Percentiles rank a stretch among this genome's conserved stretches.
phyloP scores from a whole-genome alignment of 208 protist genomes.

The Acanthamoeba culbertsoni region DNA sequence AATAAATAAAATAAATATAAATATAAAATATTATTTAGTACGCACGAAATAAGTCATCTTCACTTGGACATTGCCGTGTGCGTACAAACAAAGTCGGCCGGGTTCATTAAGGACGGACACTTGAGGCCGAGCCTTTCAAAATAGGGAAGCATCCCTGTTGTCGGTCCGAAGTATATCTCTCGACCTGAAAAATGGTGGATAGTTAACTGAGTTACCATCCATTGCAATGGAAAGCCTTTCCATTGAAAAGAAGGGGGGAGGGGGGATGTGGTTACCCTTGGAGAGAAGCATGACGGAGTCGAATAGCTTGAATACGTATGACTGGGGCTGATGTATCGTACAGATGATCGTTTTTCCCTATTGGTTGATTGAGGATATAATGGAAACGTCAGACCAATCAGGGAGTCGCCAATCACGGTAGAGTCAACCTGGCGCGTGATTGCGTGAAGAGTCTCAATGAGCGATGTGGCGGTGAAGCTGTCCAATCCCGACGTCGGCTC shows the following conservation, averaged over 20 bases:
- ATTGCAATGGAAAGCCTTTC: neutral
- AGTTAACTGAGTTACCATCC: no score
- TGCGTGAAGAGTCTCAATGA: constrained; percentile 85
- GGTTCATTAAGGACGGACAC: neutral
- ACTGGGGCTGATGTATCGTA: constrained; percentile 55
- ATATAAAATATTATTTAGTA: no score
- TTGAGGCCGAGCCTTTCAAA: neutral
- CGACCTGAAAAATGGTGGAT: no score
- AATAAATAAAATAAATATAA: no score
- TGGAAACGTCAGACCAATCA: no score
- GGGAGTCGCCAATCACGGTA: no score
- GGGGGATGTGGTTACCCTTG: neutral
- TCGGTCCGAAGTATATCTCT: neutral
- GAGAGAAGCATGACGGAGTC: constrained; percentile 79
- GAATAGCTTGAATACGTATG: constrained; percentile 79
- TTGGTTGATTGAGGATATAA: no score
- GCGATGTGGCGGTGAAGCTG: constrained; percentile 85
- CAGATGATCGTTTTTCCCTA: constrained; percentile 33
- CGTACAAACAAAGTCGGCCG: constrained; percentile 21
- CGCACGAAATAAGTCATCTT: no score
- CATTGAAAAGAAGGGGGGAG: neutral
- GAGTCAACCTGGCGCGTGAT: constrained; percentile 72
- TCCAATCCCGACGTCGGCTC: constrained; percentile 84
- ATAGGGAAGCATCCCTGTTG: neutral
- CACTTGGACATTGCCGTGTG: no score